Conservation (phyloP, 495 filamentous ascomycete species). For the Alectoria sarmentosa region DNA sequence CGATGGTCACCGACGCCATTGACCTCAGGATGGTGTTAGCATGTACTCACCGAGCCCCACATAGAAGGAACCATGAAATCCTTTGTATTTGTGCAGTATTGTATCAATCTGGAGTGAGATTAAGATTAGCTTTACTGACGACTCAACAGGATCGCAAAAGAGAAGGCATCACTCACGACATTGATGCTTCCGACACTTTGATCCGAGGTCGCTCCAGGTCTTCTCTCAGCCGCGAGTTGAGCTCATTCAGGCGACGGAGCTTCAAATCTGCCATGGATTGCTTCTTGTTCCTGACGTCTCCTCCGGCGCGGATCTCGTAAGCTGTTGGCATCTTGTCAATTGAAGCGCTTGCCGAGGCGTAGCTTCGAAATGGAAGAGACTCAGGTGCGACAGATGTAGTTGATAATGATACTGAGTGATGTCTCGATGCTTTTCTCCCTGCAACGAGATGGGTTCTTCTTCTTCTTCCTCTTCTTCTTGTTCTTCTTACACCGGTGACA, state of each 20-base stretch:
- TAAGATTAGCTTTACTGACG: slow-evolving; percentile 24
- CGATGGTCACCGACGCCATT: background rate
- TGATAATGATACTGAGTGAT: background rate
- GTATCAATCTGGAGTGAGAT: slow-evolving; percentile 64
- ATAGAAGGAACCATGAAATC: slow-evolving; percentile 98
- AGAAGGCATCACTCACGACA: slow-evolving; percentile 59
- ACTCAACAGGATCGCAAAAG: slow-evolving; percentile 2
- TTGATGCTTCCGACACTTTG: slow-evolving; percentile 87
- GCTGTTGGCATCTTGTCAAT: slow-evolving; percentile 36
- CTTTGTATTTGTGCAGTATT: slow-evolving; percentile 91
- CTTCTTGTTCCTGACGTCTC: slow-evolving; percentile 88
- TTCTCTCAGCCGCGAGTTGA: slow-evolving; percentile 89
- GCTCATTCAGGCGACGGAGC: slow-evolving; percentile 87
- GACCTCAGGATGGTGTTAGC: background rate
- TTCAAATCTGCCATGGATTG: slow-evolving; percentile 99
- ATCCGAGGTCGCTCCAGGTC: slow-evolving; percentile 92
- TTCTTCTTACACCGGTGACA: background rate
- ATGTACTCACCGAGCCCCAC: slow-evolving; percentile 74
- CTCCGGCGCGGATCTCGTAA: slow-evolving; percentile 52
- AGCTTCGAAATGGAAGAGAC: slow-evolving; percentile 26
- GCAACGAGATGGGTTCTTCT: background rate
- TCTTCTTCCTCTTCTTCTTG: no score
- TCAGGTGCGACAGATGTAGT: background rate
- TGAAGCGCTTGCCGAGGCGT: slow-evolving; percentile 36
- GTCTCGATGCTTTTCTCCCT: background rate